Conservation (phyloP, 495 filamentous ascomycete species). For the Tuber indicum region DNA sequence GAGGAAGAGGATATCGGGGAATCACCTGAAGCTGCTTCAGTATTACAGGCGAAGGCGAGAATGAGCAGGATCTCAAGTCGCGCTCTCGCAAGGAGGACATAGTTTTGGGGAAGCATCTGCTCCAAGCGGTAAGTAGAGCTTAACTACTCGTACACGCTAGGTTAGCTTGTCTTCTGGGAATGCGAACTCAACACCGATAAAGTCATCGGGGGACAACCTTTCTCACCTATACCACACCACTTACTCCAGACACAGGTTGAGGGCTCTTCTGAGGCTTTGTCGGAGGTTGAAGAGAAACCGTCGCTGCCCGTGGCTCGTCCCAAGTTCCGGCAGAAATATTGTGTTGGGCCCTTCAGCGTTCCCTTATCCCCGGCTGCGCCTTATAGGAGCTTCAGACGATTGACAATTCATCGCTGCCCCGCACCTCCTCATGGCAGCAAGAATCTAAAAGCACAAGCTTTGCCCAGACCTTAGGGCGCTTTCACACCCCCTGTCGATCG, state of each 20-base stretch:
- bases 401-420: not conserved
- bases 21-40: not conserved
- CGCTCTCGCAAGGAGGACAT: not conserved
- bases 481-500: not conserved
- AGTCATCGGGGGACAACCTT: not conserved
- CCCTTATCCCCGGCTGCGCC: not conserved
- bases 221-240: not conserved
- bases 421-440: not conserved
- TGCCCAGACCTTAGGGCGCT: not conserved
- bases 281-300: not conserved
- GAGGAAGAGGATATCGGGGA: constrained; percentile 5
- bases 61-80: not conserved
- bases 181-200: not conserved
- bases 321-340: not conserved
- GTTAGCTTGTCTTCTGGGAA: not conserved
- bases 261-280: not conserved
- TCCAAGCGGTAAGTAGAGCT: not conserved
- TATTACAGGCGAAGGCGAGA: not conserved
- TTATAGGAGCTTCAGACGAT: not conserved
- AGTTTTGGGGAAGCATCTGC: not conserved
- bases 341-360: not conserved
- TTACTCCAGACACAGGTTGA: not conserved
- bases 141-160: not conserved
- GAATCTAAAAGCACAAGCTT: not conserved
- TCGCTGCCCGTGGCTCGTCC: not conserved